Base-by-base conservation (phyloP, 2,329 filamentous ascomycete genomes). In the Claviceps humidiphila region DNA sequence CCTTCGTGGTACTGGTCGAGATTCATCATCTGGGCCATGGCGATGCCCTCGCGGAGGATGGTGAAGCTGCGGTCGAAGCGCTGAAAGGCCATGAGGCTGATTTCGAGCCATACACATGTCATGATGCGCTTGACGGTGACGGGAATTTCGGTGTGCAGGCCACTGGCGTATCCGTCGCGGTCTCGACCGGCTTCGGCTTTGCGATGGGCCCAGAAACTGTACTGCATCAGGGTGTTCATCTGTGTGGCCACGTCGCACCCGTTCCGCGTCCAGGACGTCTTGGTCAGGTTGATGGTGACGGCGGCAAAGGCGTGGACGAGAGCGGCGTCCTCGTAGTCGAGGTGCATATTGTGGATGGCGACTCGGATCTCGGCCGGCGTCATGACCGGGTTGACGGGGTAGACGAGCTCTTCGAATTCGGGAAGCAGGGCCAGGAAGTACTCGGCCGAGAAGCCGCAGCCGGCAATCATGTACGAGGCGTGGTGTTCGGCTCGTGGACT, bases 31-130 rank as follows among this genome's bases (percentile, higher is more conserved):
- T 77, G 64, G 48, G 73, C 60, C 63, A 72, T 64, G 51, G 66
- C 64, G 52, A 73, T 71, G 13, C 69, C 70, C 56, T 78, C 74
- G 4, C 74, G 68, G 46, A 78, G 68, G 51, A 74, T 70, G 58
- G 69, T 64, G 46, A 76, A 74, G 5, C 72, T 71, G 39, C 72
- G 67, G 51, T 77, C 73, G 53, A 66, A 67, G 30, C 71, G 68
- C 46, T 70, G 68, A 24, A 75, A 66, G 5, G 68, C 69, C 68
- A 76, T 72, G 50, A 74, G 65, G 59, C 69, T 72, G 53, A 76
- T 76, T 56, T 77, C 71, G 42, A 76, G 68, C 56, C 75, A 77
- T 48, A 77, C 63, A 26, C 68, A 71, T 26, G 71, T 72, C 68
- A 76, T 73, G 24, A 74, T 69, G 49, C 70, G 66, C 51, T 71